Base-by-base conservation (phyloP, 176 grass and related monocot genomes). In the Cocos nucifera region DNA sequence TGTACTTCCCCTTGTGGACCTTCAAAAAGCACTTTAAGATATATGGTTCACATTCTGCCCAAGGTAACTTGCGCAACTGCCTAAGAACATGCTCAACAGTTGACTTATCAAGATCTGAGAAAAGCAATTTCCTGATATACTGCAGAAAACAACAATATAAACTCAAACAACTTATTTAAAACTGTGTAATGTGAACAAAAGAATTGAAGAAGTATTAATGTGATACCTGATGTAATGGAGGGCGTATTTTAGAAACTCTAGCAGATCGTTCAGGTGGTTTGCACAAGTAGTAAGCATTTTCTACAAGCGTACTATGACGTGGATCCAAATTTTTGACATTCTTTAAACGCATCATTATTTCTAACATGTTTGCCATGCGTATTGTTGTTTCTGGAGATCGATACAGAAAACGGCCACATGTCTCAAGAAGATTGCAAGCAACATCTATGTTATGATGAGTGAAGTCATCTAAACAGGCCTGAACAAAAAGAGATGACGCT, bases 391-490 rank as follows among this genome's bases (percentile, higher is more conserved):
- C 94, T 62, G 94, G 94, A 65, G 88, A 89, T 32, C 94, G 94
- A 70, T 98, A 98, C 56, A 98, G 75, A 78, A 89, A 98, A 0
- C 94, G 85, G 2, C 94, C 94, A 25, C 94, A 98, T 35, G 84
- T 93, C 74, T 98, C 94, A 0, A 98, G 88, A 82, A 98, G 88
- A 69, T 88, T 98, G 82, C 94, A 98, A 49, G 84, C 84, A 53
- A 98, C 94, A 80, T 98, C 94, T 53, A 98, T 98, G 68, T 98
- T 98, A 75, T 98, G 94, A 76, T 98, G 94, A 69, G 84, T 98
- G 77, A 98, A 98, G 78, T 98, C 94, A 78, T 98, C 94, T 67
- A 98, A 51, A 54, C 94, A 98, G 12, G 88, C 82, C 94, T 98
- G 74, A 65, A 84, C 69, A 69, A 82, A 58, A 77, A 50, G 59